A percentile compares a stretch with the other conserved stretches of the same genome.
Conservation (phyloP, 2,329 filamentous ascomycete species). For the Talaromyces sp. region DNA sequence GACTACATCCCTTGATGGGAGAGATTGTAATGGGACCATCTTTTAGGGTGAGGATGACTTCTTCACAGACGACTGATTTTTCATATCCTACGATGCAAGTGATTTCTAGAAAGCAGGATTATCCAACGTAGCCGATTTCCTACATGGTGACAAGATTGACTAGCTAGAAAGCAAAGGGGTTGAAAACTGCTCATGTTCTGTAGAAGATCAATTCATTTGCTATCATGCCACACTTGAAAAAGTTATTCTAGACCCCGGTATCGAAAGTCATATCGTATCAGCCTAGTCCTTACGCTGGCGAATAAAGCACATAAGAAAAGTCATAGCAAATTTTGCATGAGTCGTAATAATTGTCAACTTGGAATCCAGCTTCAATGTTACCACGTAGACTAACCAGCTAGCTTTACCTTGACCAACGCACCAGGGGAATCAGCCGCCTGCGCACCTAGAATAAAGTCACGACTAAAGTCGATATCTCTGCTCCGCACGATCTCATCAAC, state of each 20-base stretch:
- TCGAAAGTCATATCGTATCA: neutral
- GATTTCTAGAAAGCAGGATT: neutral
- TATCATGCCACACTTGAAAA: neutral
- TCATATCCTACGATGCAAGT: neutral
- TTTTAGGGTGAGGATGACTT: neutral
- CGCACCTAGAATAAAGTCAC: neutral
- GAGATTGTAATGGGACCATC: neutral
- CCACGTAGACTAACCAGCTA: neutral
- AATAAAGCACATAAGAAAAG: neutral
- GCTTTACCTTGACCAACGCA: neutral
- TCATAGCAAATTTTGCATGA: neutral
- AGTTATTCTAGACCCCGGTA: neutral
- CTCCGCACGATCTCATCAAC: neutral
- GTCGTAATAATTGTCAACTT: neutral
- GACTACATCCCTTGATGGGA: neutral
- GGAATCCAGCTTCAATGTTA: neutral
- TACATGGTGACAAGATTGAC: neutral
- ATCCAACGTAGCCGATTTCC: neutral
- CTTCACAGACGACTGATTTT: neutral
- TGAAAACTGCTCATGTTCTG: neutral
- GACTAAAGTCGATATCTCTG: slow-evolving; percentile 8
- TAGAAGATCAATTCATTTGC: neutral
- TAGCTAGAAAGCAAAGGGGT: neutral
- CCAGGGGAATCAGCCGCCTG: neutral
- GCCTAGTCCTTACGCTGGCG: neutral